Evolutionary conservation across 2,329 filamentous ascomycete genomes (phyloP).

Genomic region (Curvularia sp.): DNA sequence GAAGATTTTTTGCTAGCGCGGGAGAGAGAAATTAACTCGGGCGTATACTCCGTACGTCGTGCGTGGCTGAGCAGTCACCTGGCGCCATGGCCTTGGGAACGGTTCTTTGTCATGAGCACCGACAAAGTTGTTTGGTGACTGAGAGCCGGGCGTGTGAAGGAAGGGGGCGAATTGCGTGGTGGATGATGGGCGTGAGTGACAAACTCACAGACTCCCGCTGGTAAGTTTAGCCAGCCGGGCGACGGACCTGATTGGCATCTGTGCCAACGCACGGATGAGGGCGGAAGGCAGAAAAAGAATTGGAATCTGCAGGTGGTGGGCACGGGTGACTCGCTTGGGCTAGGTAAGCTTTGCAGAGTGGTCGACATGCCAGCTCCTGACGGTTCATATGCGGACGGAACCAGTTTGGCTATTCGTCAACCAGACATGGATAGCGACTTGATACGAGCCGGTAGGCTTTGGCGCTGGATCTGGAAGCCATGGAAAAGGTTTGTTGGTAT

Average conservation of each 20-base stretch:
- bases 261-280: slow-evolving; percentile 46
- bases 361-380: slow-evolving; percentile 27
- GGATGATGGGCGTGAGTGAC: slow-evolving; percentile 24
- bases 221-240: slow-evolving; percentile 45
- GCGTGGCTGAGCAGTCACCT: slow-evolving; percentile 19
- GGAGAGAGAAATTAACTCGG: slow-evolving; percentile 12
- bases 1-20: slow-evolving; percentile 14
- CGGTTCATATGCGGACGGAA: slow-evolving; percentile 25
- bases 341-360: slow-evolving; percentile 30
- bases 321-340: slow-evolving; percentile 34
- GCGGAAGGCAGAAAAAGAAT: slow-evolving; percentile 35
- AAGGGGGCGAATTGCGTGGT: slow-evolving; percentile 30
- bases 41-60: slow-evolving; percentile 3
- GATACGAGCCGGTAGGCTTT: slow-evolving; percentile 34
- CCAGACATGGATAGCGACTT: slow-evolving; percentile 8
- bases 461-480: slow-evolving; percentile 32
- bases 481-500: background rate
- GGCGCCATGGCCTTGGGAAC: slow-evolving; percentile 21
- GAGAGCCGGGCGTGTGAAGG: slow-evolving; percentile 19
- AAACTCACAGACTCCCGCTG: slow-evolving; percentile 43
- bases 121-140: slow-evolving; percentile 16
- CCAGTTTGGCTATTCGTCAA: background rate
- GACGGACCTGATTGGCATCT: slow-evolving; percentile 37
- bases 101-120: slow-evolving; percentile 20
- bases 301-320: slow-evolving; percentile 41